phyloP scores from a whole-genome alignment of 202 grass and related monocot genomes.

The Zizania palustris region DNA sequence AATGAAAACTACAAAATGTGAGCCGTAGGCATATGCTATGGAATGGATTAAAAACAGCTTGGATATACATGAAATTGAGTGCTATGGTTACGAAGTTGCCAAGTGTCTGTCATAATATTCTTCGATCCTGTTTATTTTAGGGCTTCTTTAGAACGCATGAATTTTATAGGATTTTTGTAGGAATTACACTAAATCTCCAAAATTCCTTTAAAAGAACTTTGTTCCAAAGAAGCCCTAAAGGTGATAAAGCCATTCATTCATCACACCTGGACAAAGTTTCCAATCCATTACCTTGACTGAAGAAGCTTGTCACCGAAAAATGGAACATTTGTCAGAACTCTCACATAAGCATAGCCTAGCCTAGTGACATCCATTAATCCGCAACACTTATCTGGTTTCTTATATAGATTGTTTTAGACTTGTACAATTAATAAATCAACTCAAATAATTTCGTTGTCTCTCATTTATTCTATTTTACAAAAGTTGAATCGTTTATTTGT shows the following conservation, averaged over 20 bases:
- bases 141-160: no score
- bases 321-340: slow-evolving; percentile 14
- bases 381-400: neutral
- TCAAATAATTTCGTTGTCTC: no score
- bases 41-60: slow-evolving; percentile 14
- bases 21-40: slow-evolving; percentile 1
- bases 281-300: slow-evolving; percentile 6
- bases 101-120: slow-evolving; percentile 2
- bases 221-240: neutral
- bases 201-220: no score
- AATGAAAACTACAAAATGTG: neutral
- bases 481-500: no score
- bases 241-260: slow-evolving; percentile 24
- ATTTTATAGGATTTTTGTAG: no score
- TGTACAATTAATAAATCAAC: no score
- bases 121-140: neutral
- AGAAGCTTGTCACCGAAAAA: slow-evolving; percentile 26
- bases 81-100: neutral
- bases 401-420: no score
- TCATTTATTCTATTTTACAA: no score
- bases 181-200: no score
- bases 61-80: slow-evolving; percentile 26
- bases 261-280: slow-evolving; percentile 17
- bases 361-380: slow-evolving; percentile 32
- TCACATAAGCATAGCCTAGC: slow-evolving; percentile 8